phyloP scores from a whole-genome alignment of 1,139 yeast species.

The Kodamaea alishanica region DNA sequence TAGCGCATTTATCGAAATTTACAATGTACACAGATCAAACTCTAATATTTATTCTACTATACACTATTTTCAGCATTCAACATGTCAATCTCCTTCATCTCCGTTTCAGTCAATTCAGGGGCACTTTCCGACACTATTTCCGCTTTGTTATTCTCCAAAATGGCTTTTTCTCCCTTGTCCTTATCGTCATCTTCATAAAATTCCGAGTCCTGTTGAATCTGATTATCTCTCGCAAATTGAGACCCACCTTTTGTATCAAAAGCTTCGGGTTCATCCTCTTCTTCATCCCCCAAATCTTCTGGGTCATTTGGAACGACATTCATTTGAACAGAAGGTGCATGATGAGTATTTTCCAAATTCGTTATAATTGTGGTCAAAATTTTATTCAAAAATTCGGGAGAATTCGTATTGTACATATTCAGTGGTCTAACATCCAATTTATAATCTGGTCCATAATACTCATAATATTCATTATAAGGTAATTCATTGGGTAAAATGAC shows the following conservation, averaged over 20 bases:
- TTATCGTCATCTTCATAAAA: slow-evolving; percentile 62
- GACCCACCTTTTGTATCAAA: slow-evolving; percentile 92
- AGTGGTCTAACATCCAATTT: slow-evolving; percentile 90
- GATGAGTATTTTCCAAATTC: slow-evolving; percentile 82
- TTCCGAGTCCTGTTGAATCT: slow-evolving; percentile 62
- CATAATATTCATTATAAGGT: slow-evolving; percentile 95
- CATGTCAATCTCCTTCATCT: slow-evolving; percentile 37
- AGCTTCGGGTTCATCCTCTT: slow-evolving; percentile 69
- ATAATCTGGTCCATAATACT: slow-evolving; percentile 95
- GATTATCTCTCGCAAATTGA: slow-evolving; percentile 74
- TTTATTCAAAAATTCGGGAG: slow-evolving; percentile 87
- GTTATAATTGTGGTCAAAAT: slow-evolving; percentile 72
- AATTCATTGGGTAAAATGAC: slow-evolving; percentile 75
- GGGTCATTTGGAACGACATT: slow-evolving; percentile 84
- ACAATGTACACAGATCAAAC: background rate
- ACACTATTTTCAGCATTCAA: slow-evolving; percentile 20
- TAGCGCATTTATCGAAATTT: background rate
- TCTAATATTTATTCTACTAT: background rate
- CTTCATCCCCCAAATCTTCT: slow-evolving; percentile 79
- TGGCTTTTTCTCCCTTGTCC: slow-evolving; percentile 36
- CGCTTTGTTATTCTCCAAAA: slow-evolving; percentile 25
- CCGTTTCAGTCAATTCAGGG: slow-evolving; percentile 33
- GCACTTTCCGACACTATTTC: slow-evolving; percentile 26
- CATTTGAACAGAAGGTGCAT: slow-evolving; percentile 95
- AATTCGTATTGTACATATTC: slow-evolving; percentile 94